phyloP scores from a whole-genome alignment of 139 green algal genomes.

The Auxenochlorella protothecoides region DNA sequence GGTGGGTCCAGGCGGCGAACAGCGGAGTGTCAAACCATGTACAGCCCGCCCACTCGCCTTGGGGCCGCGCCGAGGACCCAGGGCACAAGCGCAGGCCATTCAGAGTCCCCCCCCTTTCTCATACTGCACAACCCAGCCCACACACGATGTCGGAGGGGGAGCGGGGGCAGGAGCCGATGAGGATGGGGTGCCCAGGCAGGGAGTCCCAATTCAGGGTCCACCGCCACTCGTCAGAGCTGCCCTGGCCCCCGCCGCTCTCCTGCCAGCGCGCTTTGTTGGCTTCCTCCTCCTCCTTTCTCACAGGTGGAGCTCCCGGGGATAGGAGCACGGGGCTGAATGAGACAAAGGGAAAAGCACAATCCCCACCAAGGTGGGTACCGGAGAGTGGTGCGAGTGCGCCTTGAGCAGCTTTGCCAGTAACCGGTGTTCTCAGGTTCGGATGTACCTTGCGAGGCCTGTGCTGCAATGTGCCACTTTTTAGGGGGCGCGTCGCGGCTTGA shows the following conservation, averaged over 20 bases:
- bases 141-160: constrained; percentile 16
- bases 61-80: too few relatives aligned
- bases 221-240: constrained; percentile 30
- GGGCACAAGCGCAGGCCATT: background rate
- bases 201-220: constrained; percentile 47
- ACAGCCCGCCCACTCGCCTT: too few relatives aligned
- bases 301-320: background rate
- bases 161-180: constrained; percentile 35
- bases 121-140: background rate
- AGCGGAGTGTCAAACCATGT: too few relatives aligned
- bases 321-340: background rate
- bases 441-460: too few relatives aligned
- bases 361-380: background rate
- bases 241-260: constrained; percentile 23
- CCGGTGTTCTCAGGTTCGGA: too few relatives aligned
- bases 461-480: too few relatives aligned
- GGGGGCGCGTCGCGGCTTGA: too few relatives aligned
- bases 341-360: background rate
- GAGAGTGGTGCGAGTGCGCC: too few relatives aligned
- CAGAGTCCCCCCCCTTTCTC: background rate
- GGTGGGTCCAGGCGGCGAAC: too few relatives aligned
- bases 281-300: constrained; percentile 19
- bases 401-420: too few relatives aligned
- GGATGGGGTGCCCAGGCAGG: constrained; percentile 23
- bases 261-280: constrained; percentile 36